These are phyloP conservation scores for Myriangium duriaei DNA, from an alignment of 2,329 filamentous ascomycete genomes.

Conservation along the genomic window DNA sequence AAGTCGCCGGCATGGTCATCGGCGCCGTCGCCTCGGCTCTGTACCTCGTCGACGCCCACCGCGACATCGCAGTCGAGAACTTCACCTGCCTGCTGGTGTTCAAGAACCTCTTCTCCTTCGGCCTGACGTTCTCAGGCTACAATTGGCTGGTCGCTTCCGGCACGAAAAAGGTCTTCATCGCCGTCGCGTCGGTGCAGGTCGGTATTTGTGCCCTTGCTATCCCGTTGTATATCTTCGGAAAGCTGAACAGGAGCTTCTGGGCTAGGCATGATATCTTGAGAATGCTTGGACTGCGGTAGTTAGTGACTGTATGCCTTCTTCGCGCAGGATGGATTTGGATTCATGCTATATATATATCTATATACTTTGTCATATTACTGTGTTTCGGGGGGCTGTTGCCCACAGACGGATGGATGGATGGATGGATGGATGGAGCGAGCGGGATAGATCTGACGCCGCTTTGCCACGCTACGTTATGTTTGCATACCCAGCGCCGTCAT, in stretches of 20 bases:
- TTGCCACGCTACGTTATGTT: too few relatives aligned
- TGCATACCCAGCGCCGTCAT: too few relatives aligned
- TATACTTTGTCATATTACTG: too few relatives aligned
- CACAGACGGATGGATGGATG: too few relatives aligned
- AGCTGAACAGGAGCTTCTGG: slow-evolving; percentile 63
- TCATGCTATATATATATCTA: not conserved
- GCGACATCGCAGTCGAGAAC: slow-evolving; percentile 71
- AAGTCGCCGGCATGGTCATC: slow-evolving; percentile 84
- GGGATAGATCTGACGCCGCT: too few relatives aligned
- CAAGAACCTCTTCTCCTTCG: slow-evolving; percentile 88
- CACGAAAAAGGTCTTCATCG: slow-evolving; percentile 55
- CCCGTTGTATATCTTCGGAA: slow-evolving; percentile 67
- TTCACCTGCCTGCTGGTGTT: slow-evolving; percentile 87
- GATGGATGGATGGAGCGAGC: too few relatives aligned
- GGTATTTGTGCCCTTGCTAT: slow-evolving; percentile 62
- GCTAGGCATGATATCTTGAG: slow-evolving; percentile 60
- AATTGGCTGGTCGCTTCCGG: slow-evolving; percentile 59
- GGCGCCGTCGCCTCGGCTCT: slow-evolving; percentile 74
- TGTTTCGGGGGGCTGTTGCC: too few relatives aligned
- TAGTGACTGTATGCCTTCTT: too few relatives aligned
- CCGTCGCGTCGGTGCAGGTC: slow-evolving; percentile 65
- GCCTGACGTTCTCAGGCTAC: slow-evolving; percentile 71
- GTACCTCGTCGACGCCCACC: slow-evolving; percentile 88
- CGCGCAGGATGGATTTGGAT: not conserved
- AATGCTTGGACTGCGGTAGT: slow-evolving; percentile 28